Evolutionary conservation across 192 early-diverging fungal genomes (phyloP), one percentile per base, ranked within the genome.

Genomic region (Mortierella hygrophila): DNA sequence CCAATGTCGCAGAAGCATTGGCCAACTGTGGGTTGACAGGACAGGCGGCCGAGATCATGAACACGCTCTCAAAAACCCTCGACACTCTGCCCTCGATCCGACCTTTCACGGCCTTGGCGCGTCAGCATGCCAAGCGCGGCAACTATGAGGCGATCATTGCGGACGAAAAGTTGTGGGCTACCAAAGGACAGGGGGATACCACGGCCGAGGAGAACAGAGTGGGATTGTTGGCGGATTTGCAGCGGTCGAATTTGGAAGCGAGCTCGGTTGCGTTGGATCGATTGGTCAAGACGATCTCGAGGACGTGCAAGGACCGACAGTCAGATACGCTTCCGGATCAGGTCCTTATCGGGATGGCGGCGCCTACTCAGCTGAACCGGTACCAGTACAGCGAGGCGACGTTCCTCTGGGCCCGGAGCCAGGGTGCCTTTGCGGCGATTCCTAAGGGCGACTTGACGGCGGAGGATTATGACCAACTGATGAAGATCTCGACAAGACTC

Each of bases 101-200:
- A 6, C 84, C 84, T 1, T 69, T 86, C 26, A 63, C 76, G 1
- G 74, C 84, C 3, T 26, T 86, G 42, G 75, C 74, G 20, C 75
- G 78, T 35, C 84, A 81, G n/a, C 75, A 81, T 78, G 78, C 76
- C n/a, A 86, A 81, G 49, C 57, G 26, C 0, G 84, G 84, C 41
- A 69, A 86, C 63, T 86, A 81, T 77, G 84, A 81, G 41, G 57
- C 75, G 6, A 70, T 86, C 63, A 70, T 75, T 23, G 47, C 26
- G 2, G 65, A 81, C 49, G 68, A 63, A 35, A 75, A 76, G 23
- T 10, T 80, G 3, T 85, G 83, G 83, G 42, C 32, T 38, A 63
- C 38, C 7, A 80, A 77, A 18, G 83, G 78, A 1, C 49, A 74
- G 20, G 7, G 13, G 60, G 60, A 32, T 10, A 26, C 18, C 18